These are phyloP conservation scores for Margaritispora aquatica DNA, from an alignment of 495 filamentous ascomycete species.

Conservation along the genomic window DNA sequence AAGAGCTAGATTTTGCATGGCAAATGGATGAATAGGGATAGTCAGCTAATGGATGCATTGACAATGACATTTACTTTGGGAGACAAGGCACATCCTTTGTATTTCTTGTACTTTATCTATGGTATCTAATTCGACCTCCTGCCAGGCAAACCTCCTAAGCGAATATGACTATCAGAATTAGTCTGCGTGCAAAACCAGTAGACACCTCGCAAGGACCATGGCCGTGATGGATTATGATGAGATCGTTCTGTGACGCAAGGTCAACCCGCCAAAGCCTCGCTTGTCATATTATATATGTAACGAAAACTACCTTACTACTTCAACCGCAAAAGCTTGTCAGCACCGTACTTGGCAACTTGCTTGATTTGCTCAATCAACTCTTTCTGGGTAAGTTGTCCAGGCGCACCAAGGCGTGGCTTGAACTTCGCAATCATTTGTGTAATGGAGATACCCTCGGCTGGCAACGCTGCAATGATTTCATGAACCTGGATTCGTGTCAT, in stretches of 20 bases:
- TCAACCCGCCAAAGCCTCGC: no score
- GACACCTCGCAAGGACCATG: no score
- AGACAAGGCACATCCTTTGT: not conserved
- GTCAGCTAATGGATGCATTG: not conserved
- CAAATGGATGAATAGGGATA: conserved; percentile 68
- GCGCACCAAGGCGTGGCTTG: conserved; percentile 47
- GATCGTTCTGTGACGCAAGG: no score
- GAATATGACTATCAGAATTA: no score
- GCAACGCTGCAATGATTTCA: conserved; percentile 67
- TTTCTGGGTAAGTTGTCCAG: conserved; percentile 27
- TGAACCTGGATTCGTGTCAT: conserved; percentile 49
- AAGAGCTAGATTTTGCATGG: conserved; percentile 85
- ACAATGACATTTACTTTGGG: not conserved
- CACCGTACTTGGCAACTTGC: conserved; percentile 35
- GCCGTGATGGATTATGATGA: no score
- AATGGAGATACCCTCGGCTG: conserved; percentile 51
- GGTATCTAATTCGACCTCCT: not conserved
- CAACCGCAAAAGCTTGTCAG: conserved; percentile 37
- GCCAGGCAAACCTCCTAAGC: not conserved
- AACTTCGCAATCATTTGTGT: conserved; percentile 56
- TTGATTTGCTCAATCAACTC: conserved; percentile 52
- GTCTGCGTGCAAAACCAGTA: no score
- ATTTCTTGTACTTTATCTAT: not conserved
- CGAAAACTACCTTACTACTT: conserved; percentile 5
- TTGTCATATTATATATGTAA: not conserved